Base-by-base conservation (phyloP, 2,329 filamentous ascomycete species). In the Balansia obtecta region DNA sequence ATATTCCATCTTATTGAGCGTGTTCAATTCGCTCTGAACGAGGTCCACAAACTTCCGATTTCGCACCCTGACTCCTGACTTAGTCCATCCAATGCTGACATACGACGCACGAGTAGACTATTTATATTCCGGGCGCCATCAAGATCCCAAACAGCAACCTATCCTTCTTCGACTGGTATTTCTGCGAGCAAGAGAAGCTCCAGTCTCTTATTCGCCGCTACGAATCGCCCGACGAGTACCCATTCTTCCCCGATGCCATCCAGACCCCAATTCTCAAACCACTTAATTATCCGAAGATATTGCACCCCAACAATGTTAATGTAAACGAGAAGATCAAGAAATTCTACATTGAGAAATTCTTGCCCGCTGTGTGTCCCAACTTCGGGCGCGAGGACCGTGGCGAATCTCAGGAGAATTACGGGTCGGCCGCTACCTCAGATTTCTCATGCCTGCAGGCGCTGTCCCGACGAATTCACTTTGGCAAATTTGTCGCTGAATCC, bases 1-100 rank as follows among this genome's bases (percentile, higher is more conserved):
- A 95, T 88, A 57, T 96, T 95, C 69, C 86, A 95, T 69, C 76
- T 98, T 39, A 97, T 97, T 63, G 93, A 98, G 71, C 85, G 93
- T 40, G 91, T 91, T n/a, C 93, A 98, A 67, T 98, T 97, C 68
- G 88, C 91, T 4, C 77, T 94, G 56, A 97, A 96, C 71, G 74
- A 65, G 63, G 67, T 67, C 18, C 18, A 56, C 54, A 56, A 34
- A 12, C 16, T 13, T 38, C 47, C 39, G 46, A 45, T 39, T 22
- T 9, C 40, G 41, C 30, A 12, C 20, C 30, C 15, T 7, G n/a
- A 10, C 9, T 22, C 27, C 5, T 16, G 10, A 22, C 42, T 27
- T 15, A n/a, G n/a, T n/a, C n/a, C 1, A 12, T n/a, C n/a, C 11
- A 3, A 45, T 22, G 10, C 42, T 45, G 3, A 45, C 22, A 30